Conservation (phyloP, 2,329 filamentous ascomycete species). For the Lasiodiplodia sp. region DNA sequence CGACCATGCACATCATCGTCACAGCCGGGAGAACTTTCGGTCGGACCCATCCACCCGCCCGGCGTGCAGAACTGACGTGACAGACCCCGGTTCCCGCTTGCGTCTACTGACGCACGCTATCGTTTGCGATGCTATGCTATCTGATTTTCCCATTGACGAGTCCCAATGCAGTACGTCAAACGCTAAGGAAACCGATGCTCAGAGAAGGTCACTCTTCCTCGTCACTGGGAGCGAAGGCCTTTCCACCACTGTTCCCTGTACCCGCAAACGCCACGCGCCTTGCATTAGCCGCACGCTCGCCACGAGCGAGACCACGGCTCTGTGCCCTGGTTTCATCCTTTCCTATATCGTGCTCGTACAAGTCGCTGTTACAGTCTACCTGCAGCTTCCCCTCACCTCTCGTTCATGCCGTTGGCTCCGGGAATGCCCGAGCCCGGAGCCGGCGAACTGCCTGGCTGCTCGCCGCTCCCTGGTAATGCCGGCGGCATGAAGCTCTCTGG, state of each 20-base stretch:
- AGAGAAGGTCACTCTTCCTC: slow-evolving; percentile 15
- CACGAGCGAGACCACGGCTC: neutral
- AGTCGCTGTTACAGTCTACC: neutral
- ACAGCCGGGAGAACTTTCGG: slow-evolving; percentile 13
- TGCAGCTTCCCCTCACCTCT: slow-evolving; percentile 25
- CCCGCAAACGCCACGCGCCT: slow-evolving; percentile 23
- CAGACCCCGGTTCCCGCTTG: neutral
- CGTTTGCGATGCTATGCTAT: slow-evolving; percentile 9
- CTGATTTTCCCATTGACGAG: neutral
- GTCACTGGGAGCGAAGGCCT: slow-evolving; percentile 8
- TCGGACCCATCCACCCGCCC: slow-evolving; percentile 11
- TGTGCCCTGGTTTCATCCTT: neutral
- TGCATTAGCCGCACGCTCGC: slow-evolving; percentile 13
- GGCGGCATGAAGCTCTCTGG: slow-evolving; percentile 57
- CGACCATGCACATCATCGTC: slow-evolving; percentile 26
- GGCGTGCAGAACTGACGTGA: slow-evolving; percentile 3
- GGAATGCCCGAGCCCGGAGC: slow-evolving; percentile 22
- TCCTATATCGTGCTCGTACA: slow-evolving; percentile 15
- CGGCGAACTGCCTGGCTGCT: slow-evolving; percentile 18
- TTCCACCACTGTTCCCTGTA: slow-evolving; percentile 11
- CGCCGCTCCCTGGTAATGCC: slow-evolving; percentile 26
- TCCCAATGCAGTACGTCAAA: neutral
- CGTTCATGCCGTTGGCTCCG: slow-evolving; percentile 26
- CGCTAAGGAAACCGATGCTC: slow-evolving; percentile 16
- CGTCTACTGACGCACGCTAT: slow-evolving; percentile 6